Evolutionary conservation across 2,329 filamentous ascomycete species (phyloP), one percentile per base, ranked within the genome.

Genomic region (Aureobasidium leucospermi): DNA sequence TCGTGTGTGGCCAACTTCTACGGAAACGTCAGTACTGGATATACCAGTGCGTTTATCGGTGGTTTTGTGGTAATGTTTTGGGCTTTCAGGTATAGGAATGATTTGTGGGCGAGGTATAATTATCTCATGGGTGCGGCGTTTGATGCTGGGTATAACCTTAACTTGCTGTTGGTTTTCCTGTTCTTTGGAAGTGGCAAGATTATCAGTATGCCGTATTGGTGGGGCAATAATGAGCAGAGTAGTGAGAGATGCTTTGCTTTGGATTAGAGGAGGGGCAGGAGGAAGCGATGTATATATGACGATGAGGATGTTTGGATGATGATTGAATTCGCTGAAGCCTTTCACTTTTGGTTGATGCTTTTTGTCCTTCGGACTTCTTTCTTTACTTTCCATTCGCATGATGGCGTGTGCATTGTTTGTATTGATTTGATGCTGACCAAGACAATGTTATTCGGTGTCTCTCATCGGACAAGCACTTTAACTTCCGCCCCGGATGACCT

Each of bases 191-290:
- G 31, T 1, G 70, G 71, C 8, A 75, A 76, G 71, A 74, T 81
- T 34, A 70, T 84, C 7, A 74, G 70, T 15, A 85, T 85, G 82
- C 81, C 82, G n/a, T 67, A 82, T 62, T 85, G 83, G 83, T 85
- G 82, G 81, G 83, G 83, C 0, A 85, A 85, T 65, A 79, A 83
- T 63, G 75, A 70, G 31, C 71, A 75, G 16, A 81, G 73, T 58
- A 78, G 79, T 45, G 83, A 85, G 70, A 74, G 82, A 58, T 85
- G 83, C 67, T 85, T 85, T 74, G 57, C 47, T 46, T 41, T 51
- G 13, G 39, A 59, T 32, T 51, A 36, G 6, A 9, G 15, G 7
- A 5, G 6, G n/a, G 15, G 16, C 1, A 10, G 7, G n/a, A 34
- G 10, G 11, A 7, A 28, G 10, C 2, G n/a, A 38, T n/a, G 3